Percentiles rank a stretch among this genome's conserved stretches.
Evolutionary conservation across 257 asterid species (phyloP).

Genomic region (Forsythia viridissima): DNA sequence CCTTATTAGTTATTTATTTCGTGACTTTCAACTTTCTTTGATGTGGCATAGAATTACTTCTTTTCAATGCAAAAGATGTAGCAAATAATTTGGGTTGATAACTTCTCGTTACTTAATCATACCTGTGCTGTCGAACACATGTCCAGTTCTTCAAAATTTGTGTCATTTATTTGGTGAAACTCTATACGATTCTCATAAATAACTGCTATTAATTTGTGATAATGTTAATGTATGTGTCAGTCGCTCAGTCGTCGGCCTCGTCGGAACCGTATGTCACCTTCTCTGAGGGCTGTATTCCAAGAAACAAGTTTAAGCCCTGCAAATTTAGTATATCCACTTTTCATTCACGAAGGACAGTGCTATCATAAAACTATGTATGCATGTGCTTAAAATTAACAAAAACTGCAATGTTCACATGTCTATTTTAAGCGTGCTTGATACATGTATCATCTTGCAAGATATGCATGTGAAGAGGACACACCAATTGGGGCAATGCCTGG

Average conservation of each 20-base stretch:
- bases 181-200: neutral
- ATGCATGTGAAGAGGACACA: no score
- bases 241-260: slow-evolving; percentile 75
- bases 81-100: neutral
- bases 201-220: neutral
- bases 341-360: no score
- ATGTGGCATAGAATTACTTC: neutral
- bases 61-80: neutral
- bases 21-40: neutral
- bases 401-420: neutral
- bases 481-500: no score
- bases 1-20: neutral
- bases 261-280: slow-evolving; percentile 79
- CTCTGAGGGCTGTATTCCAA: slow-evolving; percentile 80
- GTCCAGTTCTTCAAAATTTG: neutral
- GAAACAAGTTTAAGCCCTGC: slow-evolving; percentile 89
- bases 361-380: no score
- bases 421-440: no score
- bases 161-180: slow-evolving; percentile 9
- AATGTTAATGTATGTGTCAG: slow-evolving; percentile 44
- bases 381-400: no score
- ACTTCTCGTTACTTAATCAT: neutral
- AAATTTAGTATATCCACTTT: slow-evolving; percentile 58
- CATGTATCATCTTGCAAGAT: no score
- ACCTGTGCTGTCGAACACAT: neutral